phyloP scores from a whole-genome alignment of 2,329 filamentous ascomycete genomes.

The Aureobasidium sp. region DNA sequence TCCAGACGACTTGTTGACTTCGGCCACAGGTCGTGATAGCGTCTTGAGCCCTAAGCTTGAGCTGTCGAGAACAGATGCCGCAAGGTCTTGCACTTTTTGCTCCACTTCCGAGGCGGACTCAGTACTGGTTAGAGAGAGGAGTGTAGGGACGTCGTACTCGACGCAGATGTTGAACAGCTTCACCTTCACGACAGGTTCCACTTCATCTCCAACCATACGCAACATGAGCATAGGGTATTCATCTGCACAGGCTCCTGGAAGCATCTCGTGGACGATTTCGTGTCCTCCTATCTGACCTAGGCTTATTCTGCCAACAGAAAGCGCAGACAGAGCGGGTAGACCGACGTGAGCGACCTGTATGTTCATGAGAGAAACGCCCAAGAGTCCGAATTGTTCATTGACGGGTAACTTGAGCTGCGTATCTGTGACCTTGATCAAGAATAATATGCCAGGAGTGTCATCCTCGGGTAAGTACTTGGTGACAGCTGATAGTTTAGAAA shows the following conservation, averaged over 20 bases:
- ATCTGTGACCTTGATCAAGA: slow-evolving; percentile 58
- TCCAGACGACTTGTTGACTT: neutral
- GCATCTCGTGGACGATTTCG: slow-evolving; percentile 61
- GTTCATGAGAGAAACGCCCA: slow-evolving; percentile 52
- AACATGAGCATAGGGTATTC: slow-evolving; percentile 69
- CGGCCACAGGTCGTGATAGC: neutral
- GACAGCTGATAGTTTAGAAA: slow-evolving; percentile 76
- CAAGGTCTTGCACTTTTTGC: slow-evolving; percentile 67
- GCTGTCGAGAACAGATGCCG: slow-evolving; percentile 59
- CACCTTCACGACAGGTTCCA: slow-evolving; percentile 82
- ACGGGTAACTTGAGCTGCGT: slow-evolving; percentile 56
- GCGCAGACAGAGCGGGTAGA: slow-evolving; percentile 71
- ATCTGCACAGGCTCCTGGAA: slow-evolving; percentile 34
- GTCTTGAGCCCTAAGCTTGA: slow-evolving; percentile 19
- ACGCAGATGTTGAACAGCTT: slow-evolving; percentile 76
- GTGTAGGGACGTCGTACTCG: slow-evolving; percentile 82
- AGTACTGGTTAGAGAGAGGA: slow-evolving; percentile 72
- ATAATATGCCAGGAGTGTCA: slow-evolving; percentile 81
- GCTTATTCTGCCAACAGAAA: slow-evolving; percentile 60
- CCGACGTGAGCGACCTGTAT: slow-evolving; percentile 75
- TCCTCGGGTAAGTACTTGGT: slow-evolving; percentile 95
- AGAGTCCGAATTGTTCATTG: slow-evolving; percentile 60
- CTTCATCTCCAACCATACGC: slow-evolving; percentile 86
- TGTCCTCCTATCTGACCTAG: slow-evolving; percentile 61
- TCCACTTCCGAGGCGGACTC: slow-evolving; percentile 51